Percentiles rank a stretch among this genome's conserved stretches.
phyloP scores from a whole-genome alignment of 192 early-diverging fungal genomes.

The Linderina pennispora region DNA sequence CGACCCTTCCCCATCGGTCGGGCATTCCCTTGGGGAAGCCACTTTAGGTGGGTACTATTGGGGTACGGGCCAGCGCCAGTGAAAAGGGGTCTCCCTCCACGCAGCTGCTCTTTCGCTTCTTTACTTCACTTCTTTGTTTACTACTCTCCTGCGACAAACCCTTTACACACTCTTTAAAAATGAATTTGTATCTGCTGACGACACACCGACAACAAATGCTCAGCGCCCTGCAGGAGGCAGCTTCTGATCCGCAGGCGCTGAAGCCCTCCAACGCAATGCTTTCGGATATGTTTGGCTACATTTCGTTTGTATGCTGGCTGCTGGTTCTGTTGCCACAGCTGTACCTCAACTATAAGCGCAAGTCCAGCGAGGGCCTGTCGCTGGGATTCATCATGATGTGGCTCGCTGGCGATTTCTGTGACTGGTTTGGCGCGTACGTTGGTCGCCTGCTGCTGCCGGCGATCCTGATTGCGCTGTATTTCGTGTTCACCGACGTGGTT shows the following conservation, averaged over 20 bases:
- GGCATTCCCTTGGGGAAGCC: too few species aligned
- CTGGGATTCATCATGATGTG: conserved; percentile 43
- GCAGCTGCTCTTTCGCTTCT: too few species aligned
- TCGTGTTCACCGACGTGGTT: conserved; percentile 62
- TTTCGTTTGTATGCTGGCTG: conserved; percentile 38
- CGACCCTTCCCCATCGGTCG: too few species aligned
- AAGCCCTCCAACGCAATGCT: conserved; percentile 17
- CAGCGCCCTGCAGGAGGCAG: conserved; percentile 6
- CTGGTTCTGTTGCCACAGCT: conserved; percentile 38
- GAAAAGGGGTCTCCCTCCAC: too few species aligned
- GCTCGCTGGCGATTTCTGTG: conserved; percentile 42
- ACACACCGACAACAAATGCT: conserved; percentile 25
- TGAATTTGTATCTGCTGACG: conserved; percentile 16
- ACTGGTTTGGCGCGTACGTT: conserved; percentile 44
- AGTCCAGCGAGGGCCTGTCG: conserved; percentile 44
- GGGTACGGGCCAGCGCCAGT: too few species aligned
- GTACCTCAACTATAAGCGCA: conserved; percentile 40
- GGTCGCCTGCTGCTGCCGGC: conserved; percentile 40
- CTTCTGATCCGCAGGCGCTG: not conserved
- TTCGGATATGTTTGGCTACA: conserved; percentile 34
- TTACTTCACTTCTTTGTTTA: too few species aligned
- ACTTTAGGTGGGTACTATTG: too few species aligned
- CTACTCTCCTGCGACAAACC: too few species aligned
- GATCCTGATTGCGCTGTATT: conserved; percentile 67
- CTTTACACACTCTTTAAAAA: too few species aligned